A percentile compares a stretch with the other conserved stretches of the same genome.
Evolutionary conservation across 176 grass and related monocot genomes (phyloP).

Genomic region (Avena eriantha): DNA sequence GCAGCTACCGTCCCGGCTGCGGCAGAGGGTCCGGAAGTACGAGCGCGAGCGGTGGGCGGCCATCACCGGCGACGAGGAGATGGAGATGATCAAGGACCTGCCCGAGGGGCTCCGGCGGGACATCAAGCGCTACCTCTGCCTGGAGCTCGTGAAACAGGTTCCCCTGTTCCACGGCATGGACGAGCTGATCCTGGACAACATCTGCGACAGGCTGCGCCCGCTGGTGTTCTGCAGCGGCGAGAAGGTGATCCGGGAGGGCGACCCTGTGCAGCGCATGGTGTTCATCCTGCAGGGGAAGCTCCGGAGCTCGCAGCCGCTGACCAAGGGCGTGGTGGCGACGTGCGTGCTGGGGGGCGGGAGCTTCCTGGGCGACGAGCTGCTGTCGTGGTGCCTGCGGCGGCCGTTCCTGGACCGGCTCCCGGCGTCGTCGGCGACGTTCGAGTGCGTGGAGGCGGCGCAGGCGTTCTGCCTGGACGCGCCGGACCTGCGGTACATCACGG

Average conservation of each 20-base stretch:
- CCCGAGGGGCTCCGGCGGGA: constrained; percentile 86
- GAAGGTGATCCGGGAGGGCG: constrained; percentile 98
- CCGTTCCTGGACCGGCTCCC: constrained; percentile 77
- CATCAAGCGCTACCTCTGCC: constrained; percentile 90
- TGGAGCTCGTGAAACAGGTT: constrained; percentile 87
- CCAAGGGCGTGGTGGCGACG: constrained; percentile 81
- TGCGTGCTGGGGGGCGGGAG: constrained; percentile 70
- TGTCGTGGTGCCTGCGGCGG: constrained; percentile 90
- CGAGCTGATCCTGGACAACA: constrained; percentile 93
- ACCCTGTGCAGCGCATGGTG: constrained; percentile 94
- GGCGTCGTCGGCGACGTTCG: constrained; percentile 82
- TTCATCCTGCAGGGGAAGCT: constrained; percentile 83
- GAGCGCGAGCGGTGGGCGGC: constrained; percentile 84
- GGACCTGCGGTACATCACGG: constrained; percentile 90
- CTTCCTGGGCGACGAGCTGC: constrained; percentile 97
- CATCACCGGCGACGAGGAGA: constrained; percentile 91
- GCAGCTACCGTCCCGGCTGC: constrained; percentile 78
- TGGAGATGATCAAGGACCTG: constrained; percentile 89
- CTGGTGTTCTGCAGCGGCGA: constrained; percentile 90
- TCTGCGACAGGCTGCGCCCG: constrained; percentile 79
- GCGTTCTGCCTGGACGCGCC: constrained; percentile 77
- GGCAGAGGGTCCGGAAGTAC: constrained; percentile 80
- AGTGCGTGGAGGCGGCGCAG: constrained; percentile 76
- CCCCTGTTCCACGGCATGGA: constrained; percentile 96
- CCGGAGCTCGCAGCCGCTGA: constrained; percentile 77